phyloP scores from a whole-genome alignment of 148 eudicot species.

The Rhododendron kiyosumense region DNA sequence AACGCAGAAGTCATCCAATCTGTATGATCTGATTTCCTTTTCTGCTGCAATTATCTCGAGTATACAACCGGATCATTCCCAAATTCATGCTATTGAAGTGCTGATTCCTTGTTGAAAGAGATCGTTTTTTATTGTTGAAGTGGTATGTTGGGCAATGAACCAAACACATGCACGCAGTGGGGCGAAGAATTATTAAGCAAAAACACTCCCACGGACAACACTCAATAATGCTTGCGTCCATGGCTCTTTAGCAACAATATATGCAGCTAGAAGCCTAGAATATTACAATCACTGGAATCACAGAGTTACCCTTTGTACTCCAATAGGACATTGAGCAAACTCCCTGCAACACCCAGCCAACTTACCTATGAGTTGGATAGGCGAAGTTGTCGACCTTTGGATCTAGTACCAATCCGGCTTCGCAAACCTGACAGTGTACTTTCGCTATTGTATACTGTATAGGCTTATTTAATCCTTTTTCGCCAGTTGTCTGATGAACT shows the following conservation, averaged over 20 bases:
- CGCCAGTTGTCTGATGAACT: not conserved
- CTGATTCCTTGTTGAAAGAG: not conserved
- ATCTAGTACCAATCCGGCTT: not conserved
- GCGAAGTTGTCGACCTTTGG: not conserved
- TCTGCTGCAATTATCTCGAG: not conserved
- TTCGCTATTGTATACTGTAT: not conserved
- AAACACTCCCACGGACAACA: not conserved
- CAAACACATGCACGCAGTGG: not conserved
- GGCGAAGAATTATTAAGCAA: not conserved
- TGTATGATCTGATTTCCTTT: not conserved
- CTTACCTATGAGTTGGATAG: not conserved
- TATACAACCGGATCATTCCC: not conserved
- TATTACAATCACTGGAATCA: not conserved
- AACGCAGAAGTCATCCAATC: not conserved
- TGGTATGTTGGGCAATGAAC: not conserved
- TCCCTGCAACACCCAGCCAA: not conserved
- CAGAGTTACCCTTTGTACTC: not conserved
- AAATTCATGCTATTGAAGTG: not conserved
- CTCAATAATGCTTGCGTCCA: no score
- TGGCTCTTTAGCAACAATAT: not conserved
- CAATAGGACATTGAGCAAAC: not conserved
- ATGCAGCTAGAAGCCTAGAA: not conserved
- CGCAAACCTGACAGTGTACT: not conserved
- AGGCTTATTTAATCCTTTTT: not conserved
- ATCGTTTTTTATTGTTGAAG: not conserved